These are phyloP conservation scores for Barnettozyma siamensis DNA, from an alignment of 805 yeast species.

Conservation along the genomic window DNA sequence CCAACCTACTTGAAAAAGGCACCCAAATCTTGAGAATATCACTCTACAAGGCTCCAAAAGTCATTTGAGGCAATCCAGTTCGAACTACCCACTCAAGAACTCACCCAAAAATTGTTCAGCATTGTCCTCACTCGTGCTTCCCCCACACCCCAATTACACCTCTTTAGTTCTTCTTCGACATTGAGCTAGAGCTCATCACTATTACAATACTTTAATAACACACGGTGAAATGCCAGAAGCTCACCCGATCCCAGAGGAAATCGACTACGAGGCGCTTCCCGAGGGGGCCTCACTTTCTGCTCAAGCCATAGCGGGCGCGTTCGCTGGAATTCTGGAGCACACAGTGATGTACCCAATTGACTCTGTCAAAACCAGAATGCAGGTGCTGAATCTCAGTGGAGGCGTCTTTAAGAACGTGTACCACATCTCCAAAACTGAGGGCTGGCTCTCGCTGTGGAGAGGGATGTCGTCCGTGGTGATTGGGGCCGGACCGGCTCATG, in stretches of 20 bases:
- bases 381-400: slow-evolving; percentile 28
- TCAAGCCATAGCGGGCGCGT: slow-evolving; percentile 88
- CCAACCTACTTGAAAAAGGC: too few relatives aligned
- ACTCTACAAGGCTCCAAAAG: too few relatives aligned
- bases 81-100: too few relatives aligned
- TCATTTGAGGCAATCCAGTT: too few relatives aligned
- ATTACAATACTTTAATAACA: too few relatives aligned
- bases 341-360: slow-evolving; percentile 96
- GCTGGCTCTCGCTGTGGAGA: slow-evolving; percentile 84
- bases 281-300: slow-evolving; percentile 76
- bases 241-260: slow-evolving; percentile 33
- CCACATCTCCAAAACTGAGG: slow-evolving; percentile 75
- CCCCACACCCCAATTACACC: too few relatives aligned
- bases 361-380: slow-evolving; percentile 93
- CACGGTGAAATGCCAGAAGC: slow-evolving; percentile 10
- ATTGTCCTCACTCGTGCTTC: too few relatives aligned
- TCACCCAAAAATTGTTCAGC: too few relatives aligned
- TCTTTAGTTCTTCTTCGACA: too few relatives aligned
- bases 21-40: too few relatives aligned
- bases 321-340: slow-evolving; percentile 98
- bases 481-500: slow-evolving; percentile 99
- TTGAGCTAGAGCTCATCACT: too few relatives aligned
- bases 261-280: slow-evolving; percentile 91
- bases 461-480: slow-evolving; percentile 87
- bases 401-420: slow-evolving; percentile 52